phyloP scores from a whole-genome alignment of 768 basidiomycete species.

The Tricholoma sp. region DNA sequence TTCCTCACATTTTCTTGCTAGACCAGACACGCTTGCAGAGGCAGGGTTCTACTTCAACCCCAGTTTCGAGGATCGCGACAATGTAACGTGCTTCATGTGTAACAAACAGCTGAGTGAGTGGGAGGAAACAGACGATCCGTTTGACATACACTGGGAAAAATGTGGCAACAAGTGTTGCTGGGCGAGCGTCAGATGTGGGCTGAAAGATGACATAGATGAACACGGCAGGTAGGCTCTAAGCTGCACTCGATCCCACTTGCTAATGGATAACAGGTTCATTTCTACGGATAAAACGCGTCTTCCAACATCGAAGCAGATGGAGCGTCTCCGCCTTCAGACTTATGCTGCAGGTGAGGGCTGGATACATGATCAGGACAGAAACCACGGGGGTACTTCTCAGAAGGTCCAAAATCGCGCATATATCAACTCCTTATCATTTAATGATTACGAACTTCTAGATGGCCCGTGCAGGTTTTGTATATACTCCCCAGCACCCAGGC shows the following conservation, averaged over 20 bases:
- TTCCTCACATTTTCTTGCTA: constrained; percentile 56
- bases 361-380: constrained; percentile 60
- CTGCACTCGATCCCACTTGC: not conserved
- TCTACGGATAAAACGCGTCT: constrained; percentile 55
- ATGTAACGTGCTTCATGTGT: constrained; percentile 82
- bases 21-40: constrained; percentile 69
- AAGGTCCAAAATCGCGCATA: constrained; percentile 38
- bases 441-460: constrained; percentile 45
- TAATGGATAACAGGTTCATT: constrained; percentile 40
- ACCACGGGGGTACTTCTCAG: constrained; percentile 66
- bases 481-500: constrained; percentile 57
- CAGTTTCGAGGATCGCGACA: constrained; percentile 61
- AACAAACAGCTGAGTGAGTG: constrained; percentile 78
- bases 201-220: constrained; percentile 51
- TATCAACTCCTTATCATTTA: not conserved
- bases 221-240: constrained; percentile 42
- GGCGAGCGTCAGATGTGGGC: constrained; percentile 75
- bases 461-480: constrained; percentile 86
- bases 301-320: constrained; percentile 66
- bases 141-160: constrained; percentile 74
- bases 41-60: constrained; percentile 90
- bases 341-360: constrained; percentile 53
- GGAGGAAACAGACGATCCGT: constrained; percentile 83
- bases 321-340: constrained; percentile 66
- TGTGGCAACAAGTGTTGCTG: constrained; percentile 66